Percentiles rank a stretch among this genome's conserved stretches.
These are phyloP conservation scores for Bacidia rubella DNA, from an alignment of 495 filamentous ascomycete genomes.

Conservation along the genomic window DNA sequence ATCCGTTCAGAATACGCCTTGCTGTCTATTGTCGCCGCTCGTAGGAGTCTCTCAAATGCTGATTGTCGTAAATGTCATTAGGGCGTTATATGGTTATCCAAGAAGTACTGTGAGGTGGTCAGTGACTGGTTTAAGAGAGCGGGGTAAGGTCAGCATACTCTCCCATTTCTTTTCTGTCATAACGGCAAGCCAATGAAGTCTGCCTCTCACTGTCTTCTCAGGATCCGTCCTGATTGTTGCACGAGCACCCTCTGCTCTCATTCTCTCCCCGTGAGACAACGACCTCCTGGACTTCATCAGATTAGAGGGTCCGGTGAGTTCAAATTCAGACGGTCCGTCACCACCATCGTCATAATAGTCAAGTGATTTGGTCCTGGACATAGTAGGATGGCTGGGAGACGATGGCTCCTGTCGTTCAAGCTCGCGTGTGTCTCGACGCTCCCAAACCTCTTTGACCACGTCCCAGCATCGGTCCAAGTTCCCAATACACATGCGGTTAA, in stretches of 20 bases:
- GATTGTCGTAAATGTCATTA: not conserved
- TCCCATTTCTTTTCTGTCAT: constrained; percentile 76
- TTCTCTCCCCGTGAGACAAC: not conserved
- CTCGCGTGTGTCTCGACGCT: constrained; percentile 40
- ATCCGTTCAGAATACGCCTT: not conserved
- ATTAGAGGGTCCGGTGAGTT: not conserved
- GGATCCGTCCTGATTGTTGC: constrained; percentile 40
- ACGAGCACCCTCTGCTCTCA: constrained; percentile 1
- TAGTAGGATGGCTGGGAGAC: not conserved
- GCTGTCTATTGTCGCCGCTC: not conserved
- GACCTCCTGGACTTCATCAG: not conserved
- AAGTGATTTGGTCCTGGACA: not conserved
- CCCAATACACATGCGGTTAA: constrained; percentile 52
- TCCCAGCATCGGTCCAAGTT: constrained; percentile 63
- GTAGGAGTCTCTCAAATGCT: not conserved
- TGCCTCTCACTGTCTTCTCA: constrained; percentile 53
- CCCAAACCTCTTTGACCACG: constrained; percentile 60
- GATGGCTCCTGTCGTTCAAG: not conserved
- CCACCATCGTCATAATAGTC: not conserved
- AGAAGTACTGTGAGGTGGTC: not conserved
- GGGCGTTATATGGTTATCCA: not conserved
- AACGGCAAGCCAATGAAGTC: constrained; percentile 62
- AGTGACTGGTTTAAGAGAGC: too few relatives aligned
- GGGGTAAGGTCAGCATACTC: constrained; percentile 42
- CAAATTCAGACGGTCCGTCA: not conserved